Percentiles rank a stretch among this genome's conserved stretches.
These are phyloP conservation scores for Blastocystis sp. DNA, from an alignment of 352 stramenopile species.

Conservation along the genomic window DNA sequence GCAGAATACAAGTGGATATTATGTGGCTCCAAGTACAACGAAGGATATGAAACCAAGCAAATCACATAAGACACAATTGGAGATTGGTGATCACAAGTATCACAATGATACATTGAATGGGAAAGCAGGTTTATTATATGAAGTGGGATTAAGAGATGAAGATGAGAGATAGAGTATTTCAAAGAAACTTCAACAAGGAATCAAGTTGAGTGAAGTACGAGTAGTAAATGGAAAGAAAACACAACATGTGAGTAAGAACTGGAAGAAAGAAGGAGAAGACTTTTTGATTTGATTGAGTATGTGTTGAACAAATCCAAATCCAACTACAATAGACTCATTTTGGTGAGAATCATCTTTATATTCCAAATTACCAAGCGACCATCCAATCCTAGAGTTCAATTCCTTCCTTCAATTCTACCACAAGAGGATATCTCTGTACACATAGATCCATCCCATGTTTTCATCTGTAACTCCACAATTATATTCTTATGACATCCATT, in stretches of 20 bases:
- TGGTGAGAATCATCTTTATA: slow-evolving; percentile 40
- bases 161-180: slow-evolving; percentile 1
- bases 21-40: neutral
- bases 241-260: slow-evolving; percentile 45
- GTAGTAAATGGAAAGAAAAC: slow-evolving; percentile 32
- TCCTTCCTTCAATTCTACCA: neutral
- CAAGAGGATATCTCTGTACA: neutral
- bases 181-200: slow-evolving; percentile 21
- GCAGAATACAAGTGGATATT: slow-evolving; percentile 1
- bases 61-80: neutral
- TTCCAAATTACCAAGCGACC: slow-evolving; percentile 38
- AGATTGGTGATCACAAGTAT: neutral
- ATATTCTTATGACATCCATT: slow-evolving; percentile 19
- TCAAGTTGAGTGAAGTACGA: slow-evolving; percentile 49
- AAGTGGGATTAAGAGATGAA: neutral
- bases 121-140: slow-evolving; percentile 27
- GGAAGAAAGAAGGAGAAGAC: slow-evolving; percentile 23
- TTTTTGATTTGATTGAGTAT: neutral
- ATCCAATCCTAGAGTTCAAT: neutral
- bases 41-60: neutral
- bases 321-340: slow-evolving; percentile 33
- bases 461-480: slow-evolving; percentile 1
- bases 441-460: neutral
- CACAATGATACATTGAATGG: slow-evolving; percentile 29
- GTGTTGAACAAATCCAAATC: neutral